Conservation (phyloP, 2,329 filamentous ascomycete species). For the Penicillium sp. region DNA sequence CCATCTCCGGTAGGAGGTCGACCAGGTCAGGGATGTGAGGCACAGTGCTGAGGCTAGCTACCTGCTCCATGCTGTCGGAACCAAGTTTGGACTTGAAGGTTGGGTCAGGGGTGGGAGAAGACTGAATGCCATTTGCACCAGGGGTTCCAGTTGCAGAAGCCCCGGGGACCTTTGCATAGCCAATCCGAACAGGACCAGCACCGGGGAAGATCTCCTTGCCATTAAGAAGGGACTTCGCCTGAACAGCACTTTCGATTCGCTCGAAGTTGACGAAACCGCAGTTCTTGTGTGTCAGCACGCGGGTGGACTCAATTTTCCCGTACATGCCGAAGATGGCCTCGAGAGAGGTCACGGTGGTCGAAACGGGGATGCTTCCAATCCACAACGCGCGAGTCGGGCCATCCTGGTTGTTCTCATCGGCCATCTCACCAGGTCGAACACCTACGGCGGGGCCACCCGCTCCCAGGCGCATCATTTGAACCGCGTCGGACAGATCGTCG, state of each 20-base stretch:
- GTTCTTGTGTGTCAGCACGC: slow-evolving; percentile 97
- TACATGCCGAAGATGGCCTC: slow-evolving; percentile 96
- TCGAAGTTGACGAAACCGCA: slow-evolving; percentile 99
- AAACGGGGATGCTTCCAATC: slow-evolving; percentile 96
- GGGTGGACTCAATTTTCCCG: slow-evolving; percentile 85
- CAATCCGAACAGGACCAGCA: slow-evolving; percentile 90
- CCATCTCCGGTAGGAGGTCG: slow-evolving; percentile 81
- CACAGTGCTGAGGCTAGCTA: slow-evolving; percentile 40
- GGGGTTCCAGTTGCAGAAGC: slow-evolving; percentile 79
- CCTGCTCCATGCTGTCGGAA: slow-evolving; percentile 35
- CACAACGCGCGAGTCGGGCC: slow-evolving; percentile 91
- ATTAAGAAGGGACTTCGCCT: slow-evolving; percentile 85
- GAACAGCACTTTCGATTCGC: slow-evolving; percentile 83
- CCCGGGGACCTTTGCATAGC: slow-evolving; percentile 94
- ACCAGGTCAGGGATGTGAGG: slow-evolving; percentile 70
- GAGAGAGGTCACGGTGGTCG: slow-evolving; percentile 92
- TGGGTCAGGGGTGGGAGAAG: slow-evolving; percentile 88
- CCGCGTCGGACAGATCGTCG: slow-evolving; percentile 77
- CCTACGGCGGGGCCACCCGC: slow-evolving; percentile 56
- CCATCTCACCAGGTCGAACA: slow-evolving; percentile 66
- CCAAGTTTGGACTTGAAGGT: slow-evolving; percentile 53
- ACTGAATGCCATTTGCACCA: slow-evolving; percentile 82
- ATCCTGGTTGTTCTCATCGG: slow-evolving; percentile 80
- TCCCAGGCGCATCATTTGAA: slow-evolving; percentile 75
- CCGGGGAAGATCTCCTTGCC: slow-evolving; percentile 98